These are phyloP conservation scores for Eucalyptus lansdowneana DNA, from an alignment of 345 rosid genomes.

Conservation along the genomic window DNA sequence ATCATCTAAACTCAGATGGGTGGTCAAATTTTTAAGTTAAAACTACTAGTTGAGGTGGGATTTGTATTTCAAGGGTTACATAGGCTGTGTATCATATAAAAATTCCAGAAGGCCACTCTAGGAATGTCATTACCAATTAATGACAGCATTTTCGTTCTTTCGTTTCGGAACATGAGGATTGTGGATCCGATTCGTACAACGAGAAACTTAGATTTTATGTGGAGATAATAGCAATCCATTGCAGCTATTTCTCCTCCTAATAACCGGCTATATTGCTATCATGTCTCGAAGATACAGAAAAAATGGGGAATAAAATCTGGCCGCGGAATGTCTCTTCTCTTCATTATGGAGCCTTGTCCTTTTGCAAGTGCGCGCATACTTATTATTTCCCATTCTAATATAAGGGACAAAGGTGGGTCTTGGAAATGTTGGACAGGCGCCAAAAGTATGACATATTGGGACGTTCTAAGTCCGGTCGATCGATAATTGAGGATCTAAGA, in stretches of 20 bases:
- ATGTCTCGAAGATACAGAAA: neutral
- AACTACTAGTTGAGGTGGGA: neutral
- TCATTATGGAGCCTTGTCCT: neutral
- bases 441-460: neutral
- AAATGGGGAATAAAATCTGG: neutral
- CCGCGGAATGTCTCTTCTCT: neutral
- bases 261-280: neutral
- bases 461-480: neutral
- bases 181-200: neutral
- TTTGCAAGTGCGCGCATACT: neutral
- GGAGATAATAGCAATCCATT: neutral
- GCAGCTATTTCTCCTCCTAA: neutral
- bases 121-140: neutral
- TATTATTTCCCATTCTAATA: no score
- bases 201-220: neutral
- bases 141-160: neutral
- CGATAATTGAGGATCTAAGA: neutral
- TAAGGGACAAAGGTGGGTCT: neutral
- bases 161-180: neutral
- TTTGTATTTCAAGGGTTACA: neutral
- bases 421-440: neutral
- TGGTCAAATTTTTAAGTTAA: neutral
- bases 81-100: neutral
- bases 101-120: neutral
- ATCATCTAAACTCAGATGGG: neutral